Percentiles rank a stretch among this genome's conserved stretches.
Evolutionary conservation across 2,329 filamentous ascomycete genomes (phyloP).

Genomic region (Exophiala sideris): DNA sequence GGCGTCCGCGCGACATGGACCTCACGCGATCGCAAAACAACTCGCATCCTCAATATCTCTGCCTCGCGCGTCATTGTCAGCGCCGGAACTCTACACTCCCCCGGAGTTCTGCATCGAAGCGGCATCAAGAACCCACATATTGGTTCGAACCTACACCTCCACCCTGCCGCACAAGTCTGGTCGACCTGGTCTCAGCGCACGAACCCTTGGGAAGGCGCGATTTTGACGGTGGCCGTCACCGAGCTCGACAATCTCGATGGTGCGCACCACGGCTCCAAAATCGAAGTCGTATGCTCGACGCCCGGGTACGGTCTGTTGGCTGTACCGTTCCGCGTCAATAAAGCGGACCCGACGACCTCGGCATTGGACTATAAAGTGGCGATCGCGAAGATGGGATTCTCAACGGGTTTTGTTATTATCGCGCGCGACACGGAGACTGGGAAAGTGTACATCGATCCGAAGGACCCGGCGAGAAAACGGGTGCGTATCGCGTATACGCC

Average conservation of each 20-base stretch:
- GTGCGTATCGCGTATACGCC: constrained; percentile 67
- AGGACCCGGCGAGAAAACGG: constrained; percentile 64
- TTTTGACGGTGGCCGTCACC: constrained; percentile 73
- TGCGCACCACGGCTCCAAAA: constrained; percentile 74
- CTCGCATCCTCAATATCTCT: constrained; percentile 65
- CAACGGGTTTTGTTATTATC: constrained; percentile 69
- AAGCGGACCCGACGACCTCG: constrained; percentile 27
- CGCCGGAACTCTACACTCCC: constrained; percentile 71
- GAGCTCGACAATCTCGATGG: constrained; percentile 79
- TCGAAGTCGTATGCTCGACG: constrained; percentile 59
- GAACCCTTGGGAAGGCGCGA: constrained; percentile 56
- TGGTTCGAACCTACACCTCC: constrained; percentile 75
- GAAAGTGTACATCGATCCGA: constrained; percentile 68
- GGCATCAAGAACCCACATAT: constrained; percentile 78
- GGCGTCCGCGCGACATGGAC: constrained; percentile 75
- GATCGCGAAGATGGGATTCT: constrained; percentile 64
- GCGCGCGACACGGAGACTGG: constrained; percentile 74
- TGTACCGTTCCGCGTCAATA: constrained; percentile 56
- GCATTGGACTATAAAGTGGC: constrained; percentile 71
- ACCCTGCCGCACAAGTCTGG: constrained; percentile 55
- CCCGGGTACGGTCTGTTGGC: constrained; percentile 14
- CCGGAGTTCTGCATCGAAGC: constrained; percentile 71
- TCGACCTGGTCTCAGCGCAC: constrained; percentile 24
- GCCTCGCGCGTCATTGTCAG: constrained; percentile 80
- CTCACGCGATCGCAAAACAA: constrained; percentile 61